These are phyloP conservation scores for Dioszegia crocea DNA, from an alignment of 768 basidiomycete species.

Conservation along the genomic window DNA sequence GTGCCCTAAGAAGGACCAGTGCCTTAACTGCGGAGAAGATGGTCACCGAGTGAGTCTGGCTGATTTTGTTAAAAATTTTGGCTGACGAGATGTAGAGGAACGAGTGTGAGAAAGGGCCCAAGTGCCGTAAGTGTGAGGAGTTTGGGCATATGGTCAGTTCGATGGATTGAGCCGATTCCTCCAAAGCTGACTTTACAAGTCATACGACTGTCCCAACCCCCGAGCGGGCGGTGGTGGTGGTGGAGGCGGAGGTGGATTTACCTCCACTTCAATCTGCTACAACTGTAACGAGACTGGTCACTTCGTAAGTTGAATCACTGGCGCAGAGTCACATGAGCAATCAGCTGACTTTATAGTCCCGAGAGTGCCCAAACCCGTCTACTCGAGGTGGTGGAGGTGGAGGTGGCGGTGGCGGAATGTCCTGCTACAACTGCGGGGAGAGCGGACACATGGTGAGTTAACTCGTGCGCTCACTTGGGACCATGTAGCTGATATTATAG, in stretches of 20 bases:
- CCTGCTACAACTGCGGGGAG: conserved; percentile 25
- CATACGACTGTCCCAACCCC: conserved; percentile 15
- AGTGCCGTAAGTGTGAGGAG: conserved; percentile 5
- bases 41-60: conserved; percentile 16
- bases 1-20: conserved; percentile 12
- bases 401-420: conserved; percentile 1
- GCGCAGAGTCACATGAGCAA: no score
- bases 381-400: conserved; percentile 1
- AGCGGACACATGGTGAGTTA: conserved; percentile 22
- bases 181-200: conserved; percentile 7
- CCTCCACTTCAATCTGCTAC: conserved; percentile 2
- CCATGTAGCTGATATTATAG: neutral
- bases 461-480: neutral
- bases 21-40: conserved; percentile 20
- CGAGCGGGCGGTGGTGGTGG: conserved; percentile 7
- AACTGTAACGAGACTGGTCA: conserved; percentile 16
- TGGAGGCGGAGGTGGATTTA: conserved; percentile 8
- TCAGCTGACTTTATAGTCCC: neutral
- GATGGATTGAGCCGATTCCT: no score
- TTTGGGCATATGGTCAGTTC: conserved; percentile 9
- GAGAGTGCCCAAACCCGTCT: conserved; percentile 9
- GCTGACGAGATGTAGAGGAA: neutral
- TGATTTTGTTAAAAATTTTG: no score
- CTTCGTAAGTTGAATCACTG: conserved; percentile 13
- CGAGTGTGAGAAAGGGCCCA: conserved; percentile 1